These are phyloP conservation scores for Calocera viscosa DNA, from an alignment of 768 basidiomycete species.

Conservation along the genomic window DNA sequence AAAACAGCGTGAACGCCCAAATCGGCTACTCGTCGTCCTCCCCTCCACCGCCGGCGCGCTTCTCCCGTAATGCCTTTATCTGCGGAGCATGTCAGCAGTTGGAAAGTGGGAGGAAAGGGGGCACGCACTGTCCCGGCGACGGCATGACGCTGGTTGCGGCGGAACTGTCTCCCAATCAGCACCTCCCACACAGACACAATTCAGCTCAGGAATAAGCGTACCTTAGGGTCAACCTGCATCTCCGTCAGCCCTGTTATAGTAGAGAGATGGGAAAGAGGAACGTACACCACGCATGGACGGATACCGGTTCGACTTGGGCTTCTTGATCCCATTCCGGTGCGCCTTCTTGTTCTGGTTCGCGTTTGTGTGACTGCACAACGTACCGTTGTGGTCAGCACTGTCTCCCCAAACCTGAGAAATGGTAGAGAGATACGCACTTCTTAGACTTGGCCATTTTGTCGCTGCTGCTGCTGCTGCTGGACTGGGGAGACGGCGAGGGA, in stretches of 20 bases:
- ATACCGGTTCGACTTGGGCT: slow-evolving; percentile 56
- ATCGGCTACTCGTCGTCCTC: slow-evolving; percentile 6
- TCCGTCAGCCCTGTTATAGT: not conserved
- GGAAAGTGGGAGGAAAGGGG: not conserved
- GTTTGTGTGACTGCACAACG: slow-evolving; percentile 57
- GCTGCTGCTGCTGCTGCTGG: not conserved
- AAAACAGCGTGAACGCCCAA: not conserved
- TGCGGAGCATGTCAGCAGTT: slow-evolving; percentile 10
- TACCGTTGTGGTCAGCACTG: slow-evolving; percentile 16
- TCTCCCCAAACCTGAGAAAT: not conserved
- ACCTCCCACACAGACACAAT: not conserved
- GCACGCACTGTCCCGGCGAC: slow-evolving; percentile 58
- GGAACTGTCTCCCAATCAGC: slow-evolving; percentile 46
- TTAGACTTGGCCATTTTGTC: slow-evolving; percentile 87
- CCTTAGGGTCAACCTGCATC: slow-evolving; percentile 67
- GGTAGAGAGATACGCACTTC: slow-evolving; percentile 47
- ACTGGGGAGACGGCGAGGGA: not conserved
- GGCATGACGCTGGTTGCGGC: slow-evolving; percentile 65
- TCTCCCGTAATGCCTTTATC: slow-evolving; percentile 22
- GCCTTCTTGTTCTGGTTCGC: slow-evolving; percentile 97
- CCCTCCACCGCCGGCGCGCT: slow-evolving; percentile 11
- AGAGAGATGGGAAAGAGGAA: slow-evolving; percentile 20
- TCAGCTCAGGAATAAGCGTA: slow-evolving; percentile 24
- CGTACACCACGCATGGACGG: slow-evolving; percentile 85
- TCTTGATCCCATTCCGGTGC: slow-evolving; percentile 94